phyloP scores from a whole-genome alignment of 306 rosid species.

The Trichosanthes truncata region DNA sequence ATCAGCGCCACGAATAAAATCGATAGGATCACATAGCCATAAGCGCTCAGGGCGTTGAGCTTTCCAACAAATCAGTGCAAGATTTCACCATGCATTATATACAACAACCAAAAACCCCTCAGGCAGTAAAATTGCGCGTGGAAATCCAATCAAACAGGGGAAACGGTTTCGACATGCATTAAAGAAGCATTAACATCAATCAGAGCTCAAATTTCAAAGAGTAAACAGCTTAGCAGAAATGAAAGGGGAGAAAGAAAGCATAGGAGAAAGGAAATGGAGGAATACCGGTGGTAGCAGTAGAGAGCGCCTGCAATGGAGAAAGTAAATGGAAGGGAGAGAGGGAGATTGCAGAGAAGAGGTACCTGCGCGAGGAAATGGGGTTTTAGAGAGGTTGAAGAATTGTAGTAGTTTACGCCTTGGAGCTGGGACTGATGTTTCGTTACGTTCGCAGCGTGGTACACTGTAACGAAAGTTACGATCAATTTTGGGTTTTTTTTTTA shows the following conservation, averaged over 20 bases:
- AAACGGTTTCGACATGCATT: background rate
- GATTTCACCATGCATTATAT: background rate
- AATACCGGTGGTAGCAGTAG: background rate
- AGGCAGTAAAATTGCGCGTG: background rate
- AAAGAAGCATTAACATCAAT: background rate
- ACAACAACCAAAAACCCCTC: background rate
- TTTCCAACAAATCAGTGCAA: background rate
- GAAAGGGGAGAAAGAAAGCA: background rate
- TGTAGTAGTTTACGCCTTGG: background rate
- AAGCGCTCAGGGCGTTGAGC: background rate
- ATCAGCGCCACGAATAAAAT: background rate
- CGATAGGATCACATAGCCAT: background rate
- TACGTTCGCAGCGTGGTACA: background rate
- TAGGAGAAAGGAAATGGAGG: background rate
- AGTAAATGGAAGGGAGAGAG: background rate
- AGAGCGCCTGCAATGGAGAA: background rate
- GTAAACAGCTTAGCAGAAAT: background rate
- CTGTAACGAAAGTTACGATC: background rate
- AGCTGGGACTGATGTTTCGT: background rate
- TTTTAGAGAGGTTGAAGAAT: background rate
- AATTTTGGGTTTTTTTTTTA: background rate
- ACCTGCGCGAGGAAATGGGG: background rate
- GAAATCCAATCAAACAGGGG: background rate
- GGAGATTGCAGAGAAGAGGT: background rate
- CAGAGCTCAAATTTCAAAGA: background rate